phyloP scores from a whole-genome alignment of 768 basidiomycete species.

The Artomyces pyxidatus region DNA sequence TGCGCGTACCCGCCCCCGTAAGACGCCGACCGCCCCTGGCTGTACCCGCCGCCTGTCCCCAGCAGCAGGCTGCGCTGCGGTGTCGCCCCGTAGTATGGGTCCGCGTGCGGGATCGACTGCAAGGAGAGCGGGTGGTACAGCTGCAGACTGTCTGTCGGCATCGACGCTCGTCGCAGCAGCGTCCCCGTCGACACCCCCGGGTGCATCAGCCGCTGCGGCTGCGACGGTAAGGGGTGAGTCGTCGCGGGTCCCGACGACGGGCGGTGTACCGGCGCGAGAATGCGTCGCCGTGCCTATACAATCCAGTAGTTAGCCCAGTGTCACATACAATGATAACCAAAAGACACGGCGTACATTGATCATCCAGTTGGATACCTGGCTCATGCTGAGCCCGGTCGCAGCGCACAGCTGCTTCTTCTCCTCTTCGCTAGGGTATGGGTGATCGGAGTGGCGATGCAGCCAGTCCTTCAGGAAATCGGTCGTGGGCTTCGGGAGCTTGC shows the following conservation, averaged over 20 bases:
- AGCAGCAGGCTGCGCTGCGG: constrained; percentile 10
- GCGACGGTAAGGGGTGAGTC: constrained; percentile 57
- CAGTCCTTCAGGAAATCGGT: constrained; percentile 86
- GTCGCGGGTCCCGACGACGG: constrained; percentile 72
- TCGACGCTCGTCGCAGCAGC: constrained; percentile 47
- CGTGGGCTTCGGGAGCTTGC: constrained; percentile 85
- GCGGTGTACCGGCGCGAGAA: constrained; percentile 75
- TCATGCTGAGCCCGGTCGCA: constrained; percentile 81
- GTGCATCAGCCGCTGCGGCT: constrained; percentile 13
- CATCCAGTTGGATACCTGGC: constrained; percentile 91
- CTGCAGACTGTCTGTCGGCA: constrained; percentile 65
- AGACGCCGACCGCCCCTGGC: background rate
- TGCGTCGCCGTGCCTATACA: constrained; percentile 66
- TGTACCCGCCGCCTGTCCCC: constrained; percentile 7
- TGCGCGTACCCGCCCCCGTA: background rate
- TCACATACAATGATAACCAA: constrained; percentile 1
- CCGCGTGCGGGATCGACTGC: constrained; percentile 35
- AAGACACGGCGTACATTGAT: constrained; percentile 57
- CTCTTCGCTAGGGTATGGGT: constrained; percentile 84
- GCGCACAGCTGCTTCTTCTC: constrained; percentile 87
- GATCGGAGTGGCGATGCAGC: constrained; percentile 82
- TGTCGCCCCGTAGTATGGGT: constrained; percentile 10
- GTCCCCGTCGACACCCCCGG: constrained; percentile 15
- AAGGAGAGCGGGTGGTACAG: constrained; percentile 76
- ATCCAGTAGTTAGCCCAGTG: constrained; percentile 2